These are phyloP conservation scores for Singerocomus inundabilis DNA, from an alignment of 1,284 basidiomycete species.

Conservation along the genomic window DNA sequence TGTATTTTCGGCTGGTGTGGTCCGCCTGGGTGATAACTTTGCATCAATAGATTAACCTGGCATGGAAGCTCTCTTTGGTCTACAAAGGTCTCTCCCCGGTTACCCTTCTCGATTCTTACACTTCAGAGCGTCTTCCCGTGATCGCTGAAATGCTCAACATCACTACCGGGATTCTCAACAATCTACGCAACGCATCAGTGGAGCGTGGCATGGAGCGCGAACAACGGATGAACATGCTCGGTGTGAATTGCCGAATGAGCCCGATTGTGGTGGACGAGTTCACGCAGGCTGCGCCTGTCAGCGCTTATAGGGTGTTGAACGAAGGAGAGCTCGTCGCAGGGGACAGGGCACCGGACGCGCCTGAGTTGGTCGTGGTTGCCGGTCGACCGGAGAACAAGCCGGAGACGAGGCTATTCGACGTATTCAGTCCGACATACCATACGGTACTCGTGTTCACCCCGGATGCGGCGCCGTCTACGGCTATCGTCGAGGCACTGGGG, in stretches of 20 bases:
- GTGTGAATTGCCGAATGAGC: constrained; percentile 37
- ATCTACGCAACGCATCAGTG: background rate
- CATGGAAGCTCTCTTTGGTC: constrained; percentile 43
- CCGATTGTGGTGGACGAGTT: constrained; percentile 32
- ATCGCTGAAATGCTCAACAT: too few relatives aligned
- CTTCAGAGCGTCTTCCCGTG: constrained; percentile 38
- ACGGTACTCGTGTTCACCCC: too few relatives aligned
- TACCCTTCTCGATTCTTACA: constrained; percentile 37
- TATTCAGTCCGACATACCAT: too few relatives aligned
- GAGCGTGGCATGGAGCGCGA: constrained; percentile 10
- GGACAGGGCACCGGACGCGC: constrained; percentile 24
- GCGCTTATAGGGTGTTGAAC: constrained; percentile 16
- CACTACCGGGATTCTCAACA: constrained; percentile 13
- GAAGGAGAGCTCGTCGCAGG: constrained; percentile 17
- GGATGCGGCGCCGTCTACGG: too few relatives aligned
- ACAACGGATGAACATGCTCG: constrained; percentile 29
- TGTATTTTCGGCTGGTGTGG: background rate
- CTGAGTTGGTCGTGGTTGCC: constrained; percentile 1
- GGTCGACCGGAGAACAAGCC: background rate
- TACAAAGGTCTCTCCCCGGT: constrained; percentile 32
- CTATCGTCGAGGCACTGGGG: too few relatives aligned
- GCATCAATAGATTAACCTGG: constrained; percentile 36
- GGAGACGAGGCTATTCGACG: constrained; percentile 24
- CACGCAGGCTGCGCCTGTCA: background rate
- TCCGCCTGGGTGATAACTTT: background rate